Evolutionary conservation across 2,329 filamentous ascomycete genomes (phyloP), one percentile per base, ranked within the genome.

Genomic region (Nothopassalora personata): DNA sequence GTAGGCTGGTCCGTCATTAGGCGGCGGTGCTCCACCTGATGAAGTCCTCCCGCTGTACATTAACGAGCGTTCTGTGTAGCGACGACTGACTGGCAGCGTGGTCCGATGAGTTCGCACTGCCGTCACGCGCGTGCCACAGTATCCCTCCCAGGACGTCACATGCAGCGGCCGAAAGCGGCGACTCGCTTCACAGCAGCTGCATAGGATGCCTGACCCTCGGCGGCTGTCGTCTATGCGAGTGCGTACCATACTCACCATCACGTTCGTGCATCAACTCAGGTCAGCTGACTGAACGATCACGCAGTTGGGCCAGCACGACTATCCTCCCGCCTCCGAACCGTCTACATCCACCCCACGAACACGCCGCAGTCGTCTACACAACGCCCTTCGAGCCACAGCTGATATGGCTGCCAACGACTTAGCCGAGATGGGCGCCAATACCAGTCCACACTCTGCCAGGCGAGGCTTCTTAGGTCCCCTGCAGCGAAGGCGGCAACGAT

Each of bases 251-350:
- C 1, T 30, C 54, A 31, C 47, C 10, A 36, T 30, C 54, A 53
- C 28, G 31, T 53, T 27, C 10, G 28, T 30, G 36, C 46, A 18
- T 7, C 19, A 45, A 47, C n/a, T 39, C 46, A 47, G 13, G 60
- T 51, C 52, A 56, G 60, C 39, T 52, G 49, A 59, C 54, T 33
- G 31, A 54, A 66, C 54, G 23, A 43, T 47, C 9, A 11, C 23
- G 43, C 53, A 71, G 70, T 70, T 71, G 36, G 75, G 74, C 46
- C 71, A 70, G 65, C 78, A 78, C 67, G 78, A 80, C 68, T 74
- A 74, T 55, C 77, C 78, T 23, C 75, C 76, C 48, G 77, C 77
- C 46, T 72, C 70, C n/a, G 64, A 66, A 53, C 53, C 67, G 18
- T 64, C 66, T 58, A 47, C 66, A 19, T 67, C 63, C 34, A 70